Evolutionary conservation across 345 rosid species (phyloP), one percentile per base, ranked within the genome.

Genomic region (Dipteronia dyeriana): DNA sequence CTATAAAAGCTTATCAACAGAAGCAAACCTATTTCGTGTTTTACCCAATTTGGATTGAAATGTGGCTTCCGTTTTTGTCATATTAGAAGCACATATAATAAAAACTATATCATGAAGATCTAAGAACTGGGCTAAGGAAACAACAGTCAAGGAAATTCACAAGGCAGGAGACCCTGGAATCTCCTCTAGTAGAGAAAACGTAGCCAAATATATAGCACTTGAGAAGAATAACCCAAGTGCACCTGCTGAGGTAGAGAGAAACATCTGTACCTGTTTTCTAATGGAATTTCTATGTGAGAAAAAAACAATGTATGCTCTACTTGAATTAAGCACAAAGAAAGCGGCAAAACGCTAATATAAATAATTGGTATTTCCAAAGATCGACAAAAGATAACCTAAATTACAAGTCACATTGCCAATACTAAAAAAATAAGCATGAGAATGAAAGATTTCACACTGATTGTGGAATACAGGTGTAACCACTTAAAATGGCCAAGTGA

Each of bases 401-500:
- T 19, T 19, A 71, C 17, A 74, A 25, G 41, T 43, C 13, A 63
- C 0, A 5, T 38, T 1, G 38, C 61, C 75, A 60, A 41, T 41
- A 23, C 2, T 23, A 61, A 2, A 56, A 75, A 75, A 51, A 25
- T 6, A 26, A 34, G 70, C 49, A 65, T n/a, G 31, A 53, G 6
- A 74, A 73, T 67, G 19, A 11, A 39, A 47, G 29, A 43, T 4
- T 19, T 26, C 45, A 75, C 20, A 75, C 41, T 17, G n/a, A 74
- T 62, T 23, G 25, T 64, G 61, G 12, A 73, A 65, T 45, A 16
- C 56, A 26, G 25, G 63, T 17, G 63, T 17, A 34, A 41, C 41
- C 22, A 41, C 53, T 59, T 20, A 66, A 29, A 75, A 39, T 49
- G 49, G 62, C 49, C 51, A 70, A 68, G 56, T 73, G 45, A 79